Evolutionary conservation across 805 yeast genomes (phyloP), one percentile per base, ranked within the genome.

Genomic region (Torulaspora quercuum): DNA sequence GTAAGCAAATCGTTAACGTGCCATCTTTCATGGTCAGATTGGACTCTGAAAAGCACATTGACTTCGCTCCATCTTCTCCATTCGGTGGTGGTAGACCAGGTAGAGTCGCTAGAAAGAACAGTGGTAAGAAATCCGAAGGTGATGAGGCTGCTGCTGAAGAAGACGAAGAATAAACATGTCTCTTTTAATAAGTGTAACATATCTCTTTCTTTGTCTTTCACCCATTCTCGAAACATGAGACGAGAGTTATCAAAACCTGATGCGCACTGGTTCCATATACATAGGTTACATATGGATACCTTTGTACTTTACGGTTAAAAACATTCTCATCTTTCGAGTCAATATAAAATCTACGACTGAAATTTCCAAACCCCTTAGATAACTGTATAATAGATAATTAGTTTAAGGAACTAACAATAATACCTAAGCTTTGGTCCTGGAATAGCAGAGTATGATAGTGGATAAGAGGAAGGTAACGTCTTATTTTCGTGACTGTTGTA

Each of bases 1-100:
- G 98, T 76, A 92, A 94, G 84, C 98, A 92, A 78, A 80, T 88
- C 62, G 98, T 92, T 73, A 85, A 80, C 78, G 84, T 92, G 59
- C 97, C 98, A 73, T 90, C 97, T 56, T 92, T 92, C 90, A 84
- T 89, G 82, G 98, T 92, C 55, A 94, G 98, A 80, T 84, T 92
- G 70, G 98, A 92, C 78, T 89, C 98, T 58, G 98, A 92, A 78
- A 92, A 92, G 85, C 97, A 92, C 88, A 87, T 92, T 75, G 97
- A 92, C 82, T 92, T 90, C 65, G 95, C 98, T 64, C 83, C 92
- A 70, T 87, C 86, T 72, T 92, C 98, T 59, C 98, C 98, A 73
- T 90, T 86, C 89, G 98, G 98, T 73, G 98, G 98, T 77, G 98
- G 96, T 63, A 90, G 98, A 80, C 94, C 98, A 61, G 98, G 98